phyloP scores from a whole-genome alignment of 2,329 filamentous ascomycete genomes.

The Colletotrichum sp. region DNA sequence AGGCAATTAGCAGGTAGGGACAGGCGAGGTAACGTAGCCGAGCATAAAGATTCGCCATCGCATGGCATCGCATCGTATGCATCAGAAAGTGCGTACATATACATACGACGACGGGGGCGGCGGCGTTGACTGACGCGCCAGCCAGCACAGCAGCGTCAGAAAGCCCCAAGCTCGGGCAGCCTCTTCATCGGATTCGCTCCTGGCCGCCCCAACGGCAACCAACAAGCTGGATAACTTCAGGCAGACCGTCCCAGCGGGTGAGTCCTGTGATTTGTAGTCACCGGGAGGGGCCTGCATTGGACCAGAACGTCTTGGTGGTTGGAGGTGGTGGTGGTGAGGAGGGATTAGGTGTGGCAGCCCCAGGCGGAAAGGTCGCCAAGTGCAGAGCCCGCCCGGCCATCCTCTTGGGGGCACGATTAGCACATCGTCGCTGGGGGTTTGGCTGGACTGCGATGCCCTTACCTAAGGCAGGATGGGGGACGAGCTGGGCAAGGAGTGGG shows the following conservation, averaged over 20 bases:
- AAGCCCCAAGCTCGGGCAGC: not conserved
- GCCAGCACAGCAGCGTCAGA: not conserved
- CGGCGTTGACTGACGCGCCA: not conserved
- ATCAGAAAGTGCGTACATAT: not conserved
- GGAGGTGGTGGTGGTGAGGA: not conserved
- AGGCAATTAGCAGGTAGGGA: not conserved
- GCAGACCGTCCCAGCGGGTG: not conserved
- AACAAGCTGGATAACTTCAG: slow-evolving; percentile 1
- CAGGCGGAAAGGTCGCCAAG: not conserved
- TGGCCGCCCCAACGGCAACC: not conserved
- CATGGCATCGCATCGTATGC: not conserved
- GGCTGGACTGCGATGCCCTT: not conserved
- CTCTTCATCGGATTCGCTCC: not conserved
- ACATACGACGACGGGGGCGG: not conserved
- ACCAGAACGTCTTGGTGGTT: not conserved
- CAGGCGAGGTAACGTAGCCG: not conserved
- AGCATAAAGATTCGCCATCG: not conserved
- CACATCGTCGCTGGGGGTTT: not conserved
- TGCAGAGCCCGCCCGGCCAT: not conserved
- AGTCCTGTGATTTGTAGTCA: slow-evolving; percentile 18
- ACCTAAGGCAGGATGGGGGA: not conserved
- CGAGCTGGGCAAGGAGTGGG: not conserved
- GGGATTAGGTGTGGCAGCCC: not conserved
- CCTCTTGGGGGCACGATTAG: not conserved
- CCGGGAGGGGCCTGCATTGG: slow-evolving; percentile 15